phyloP scores from a whole-genome alignment of 2,329 filamentous ascomycete genomes.

The Hypoxylon sp. region DNA sequence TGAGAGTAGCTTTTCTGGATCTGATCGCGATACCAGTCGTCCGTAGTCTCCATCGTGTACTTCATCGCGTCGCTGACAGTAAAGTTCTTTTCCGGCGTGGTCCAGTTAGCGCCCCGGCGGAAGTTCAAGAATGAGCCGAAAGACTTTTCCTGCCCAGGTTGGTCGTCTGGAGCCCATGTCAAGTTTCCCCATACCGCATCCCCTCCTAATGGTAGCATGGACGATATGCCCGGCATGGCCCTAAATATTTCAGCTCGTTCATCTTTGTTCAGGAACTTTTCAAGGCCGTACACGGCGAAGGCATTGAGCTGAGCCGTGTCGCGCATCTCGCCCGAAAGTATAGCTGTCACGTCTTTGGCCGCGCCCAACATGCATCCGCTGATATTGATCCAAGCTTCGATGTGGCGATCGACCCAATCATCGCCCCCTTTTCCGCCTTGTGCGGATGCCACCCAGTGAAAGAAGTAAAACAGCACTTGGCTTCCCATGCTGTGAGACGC shows the following conservation, averaged over 20 bases:
- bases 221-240: slow-evolving; percentile 94
- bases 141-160: slow-evolving; percentile 72
- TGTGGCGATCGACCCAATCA: slow-evolving; percentile 86
- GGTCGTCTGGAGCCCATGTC: slow-evolving; percentile 88
- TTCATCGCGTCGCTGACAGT: slow-evolving; percentile 80
- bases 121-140: slow-evolving; percentile 90
- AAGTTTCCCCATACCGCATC: slow-evolving; percentile 93
- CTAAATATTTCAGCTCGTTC: slow-evolving; percentile 94
- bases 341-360: slow-evolving; percentile 86
- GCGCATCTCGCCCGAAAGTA: slow-evolving; percentile 96
- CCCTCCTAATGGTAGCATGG: slow-evolving; percentile 95
- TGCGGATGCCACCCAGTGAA: slow-evolving; percentile 82
- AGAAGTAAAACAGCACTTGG: slow-evolving; percentile 87
- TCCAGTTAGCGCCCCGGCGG: slow-evolving; percentile 68
- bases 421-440: slow-evolving; percentile 82
- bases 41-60: slow-evolving; percentile 79
- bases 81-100: slow-evolving; percentile 74
- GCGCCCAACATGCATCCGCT: slow-evolving; percentile 97
- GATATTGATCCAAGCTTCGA: slow-evolving; percentile 98
- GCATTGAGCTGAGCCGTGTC: slow-evolving; percentile 96
- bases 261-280: slow-evolving; percentile 90
- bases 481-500: slow-evolving; percentile 98
- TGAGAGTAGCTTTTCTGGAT: slow-evolving; percentile 82
- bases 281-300: slow-evolving; percentile 94
- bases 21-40: slow-evolving; percentile 84